phyloP scores from a whole-genome alignment of 495 filamentous ascomycete genomes.

The Daldinia childiae region DNA sequence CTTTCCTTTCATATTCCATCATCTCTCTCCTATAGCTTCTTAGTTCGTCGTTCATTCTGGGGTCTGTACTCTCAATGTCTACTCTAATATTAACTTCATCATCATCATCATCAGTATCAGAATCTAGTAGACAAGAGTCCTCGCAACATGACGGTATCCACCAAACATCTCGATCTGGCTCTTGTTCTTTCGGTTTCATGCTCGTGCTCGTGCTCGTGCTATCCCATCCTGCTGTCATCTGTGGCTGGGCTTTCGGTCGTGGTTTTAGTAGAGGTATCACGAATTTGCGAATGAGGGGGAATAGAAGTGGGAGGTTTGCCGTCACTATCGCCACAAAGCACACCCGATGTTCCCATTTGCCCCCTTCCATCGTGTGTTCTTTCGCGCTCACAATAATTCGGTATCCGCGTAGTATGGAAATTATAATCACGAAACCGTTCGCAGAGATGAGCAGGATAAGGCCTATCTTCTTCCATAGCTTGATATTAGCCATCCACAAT shows the following conservation, averaged over 20 bases:
- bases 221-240: constrained; percentile 4
- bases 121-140: too few species aligned
- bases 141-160: background rate
- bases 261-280: constrained; percentile 40
- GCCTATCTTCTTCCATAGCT: constrained; percentile 57
- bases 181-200: background rate
- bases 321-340: constrained; percentile 63
- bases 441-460: constrained; percentile 60
- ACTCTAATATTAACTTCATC: background rate
- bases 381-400: constrained; percentile 48
- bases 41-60: background rate
- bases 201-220: background rate
- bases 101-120: too few species aligned
- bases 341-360: constrained; percentile 61
- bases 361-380: constrained; percentile 55
- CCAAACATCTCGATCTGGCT: background rate
- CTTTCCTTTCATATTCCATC: background rate
- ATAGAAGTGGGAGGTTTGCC: constrained; percentile 63
- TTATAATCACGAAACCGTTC: constrained; percentile 60
- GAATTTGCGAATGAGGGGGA: constrained; percentile 55
- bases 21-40: background rate
- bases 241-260: background rate
- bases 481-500: constrained; percentile 59
- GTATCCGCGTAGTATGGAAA: constrained; percentile 60
- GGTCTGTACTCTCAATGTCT: background rate